phyloP scores from a whole-genome alignment of 2,329 filamentous ascomycete genomes.

The Thielaviopsis populi region DNA sequence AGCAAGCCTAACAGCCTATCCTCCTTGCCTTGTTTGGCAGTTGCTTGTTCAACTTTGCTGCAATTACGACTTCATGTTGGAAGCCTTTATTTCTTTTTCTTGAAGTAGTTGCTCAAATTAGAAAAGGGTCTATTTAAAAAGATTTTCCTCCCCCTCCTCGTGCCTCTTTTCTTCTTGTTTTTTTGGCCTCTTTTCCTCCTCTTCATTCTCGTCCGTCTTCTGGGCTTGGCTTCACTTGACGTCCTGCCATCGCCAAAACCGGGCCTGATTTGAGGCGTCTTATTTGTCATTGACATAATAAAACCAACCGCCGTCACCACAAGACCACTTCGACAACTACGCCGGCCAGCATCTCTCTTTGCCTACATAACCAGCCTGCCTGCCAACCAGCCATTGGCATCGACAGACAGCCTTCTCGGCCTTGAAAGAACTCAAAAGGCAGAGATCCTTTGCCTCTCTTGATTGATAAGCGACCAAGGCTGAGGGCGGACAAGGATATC shows the following conservation, averaged over 20 bases:
- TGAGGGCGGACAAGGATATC: neutral
- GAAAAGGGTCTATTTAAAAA: neutral
- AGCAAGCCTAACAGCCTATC: too few relatives aligned
- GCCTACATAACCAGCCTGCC: neutral
- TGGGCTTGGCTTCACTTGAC: neutral
- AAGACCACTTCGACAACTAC: neutral
- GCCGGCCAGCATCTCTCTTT: neutral
- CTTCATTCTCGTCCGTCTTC: neutral
- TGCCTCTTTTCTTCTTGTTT: neutral
- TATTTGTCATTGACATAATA: neutral
- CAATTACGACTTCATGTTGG: neutral
- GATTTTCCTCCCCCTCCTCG: neutral
- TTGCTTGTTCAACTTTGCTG: neutral
- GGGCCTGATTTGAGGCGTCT: too few relatives aligned
- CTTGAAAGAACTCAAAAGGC: neutral
- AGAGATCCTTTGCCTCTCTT: neutral
- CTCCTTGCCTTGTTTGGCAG: neutral
- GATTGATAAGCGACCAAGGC: slow-evolving; percentile 4
- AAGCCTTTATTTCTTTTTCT: neutral
- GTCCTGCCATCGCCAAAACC: neutral
- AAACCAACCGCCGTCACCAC: neutral
- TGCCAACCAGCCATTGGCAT: neutral
- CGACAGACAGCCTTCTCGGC: neutral
- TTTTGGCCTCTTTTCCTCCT: neutral
- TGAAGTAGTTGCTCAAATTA: neutral